Percentiles rank a stretch among this genome's conserved stretches.
phyloP scores from a whole-genome alignment of 805 yeast genomes.

The Priceomyces castillae region DNA sequence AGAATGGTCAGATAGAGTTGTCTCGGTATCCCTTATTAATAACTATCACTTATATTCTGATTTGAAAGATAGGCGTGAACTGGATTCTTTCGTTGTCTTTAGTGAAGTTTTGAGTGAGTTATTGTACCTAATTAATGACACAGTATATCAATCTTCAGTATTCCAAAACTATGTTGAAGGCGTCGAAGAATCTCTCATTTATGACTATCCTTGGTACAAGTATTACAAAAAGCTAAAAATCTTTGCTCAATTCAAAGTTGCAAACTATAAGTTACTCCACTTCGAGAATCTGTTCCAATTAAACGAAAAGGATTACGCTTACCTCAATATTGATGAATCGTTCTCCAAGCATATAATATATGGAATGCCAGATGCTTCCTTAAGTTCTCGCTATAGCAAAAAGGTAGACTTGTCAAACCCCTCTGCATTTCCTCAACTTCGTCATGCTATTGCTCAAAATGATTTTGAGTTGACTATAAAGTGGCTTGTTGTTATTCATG shows the following conservation, averaged over 20 bases:
- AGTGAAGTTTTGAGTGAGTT: constrained; percentile 13
- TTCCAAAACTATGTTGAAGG: constrained; percentile 49
- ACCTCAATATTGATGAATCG: constrained; percentile 8
- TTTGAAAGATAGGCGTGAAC: constrained; percentile 9
- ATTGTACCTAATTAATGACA: constrained; percentile 11
- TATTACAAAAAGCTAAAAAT: constrained; percentile 55
- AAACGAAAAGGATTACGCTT: constrained; percentile 16
- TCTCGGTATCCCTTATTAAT: constrained; percentile 17
- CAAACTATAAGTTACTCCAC: constrained; percentile 50
- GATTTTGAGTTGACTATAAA: constrained; percentile 23
- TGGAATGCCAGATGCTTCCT: constrained; percentile 18
- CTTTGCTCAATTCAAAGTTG: constrained; percentile 53
- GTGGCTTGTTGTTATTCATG: constrained; percentile 23
- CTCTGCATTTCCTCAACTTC: constrained; percentile 21
- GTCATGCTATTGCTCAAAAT: constrained; percentile 16
- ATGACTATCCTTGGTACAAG: constrained; percentile 80
- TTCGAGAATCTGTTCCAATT: constrained; percentile 30
- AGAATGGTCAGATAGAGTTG: constrained; percentile 20
- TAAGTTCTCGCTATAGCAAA: constrained; percentile 1
- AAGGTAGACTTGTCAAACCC: constrained; percentile 3
- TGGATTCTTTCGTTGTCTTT: constrained; percentile 9
- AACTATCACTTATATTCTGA: constrained; percentile 22
- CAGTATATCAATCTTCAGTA: constrained; percentile 23
- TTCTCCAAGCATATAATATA: constrained; percentile 21
- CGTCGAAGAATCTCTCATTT: constrained; percentile 49